Conservation (phyloP, 805 yeast species). For the Myxozyma geophila region DNA sequence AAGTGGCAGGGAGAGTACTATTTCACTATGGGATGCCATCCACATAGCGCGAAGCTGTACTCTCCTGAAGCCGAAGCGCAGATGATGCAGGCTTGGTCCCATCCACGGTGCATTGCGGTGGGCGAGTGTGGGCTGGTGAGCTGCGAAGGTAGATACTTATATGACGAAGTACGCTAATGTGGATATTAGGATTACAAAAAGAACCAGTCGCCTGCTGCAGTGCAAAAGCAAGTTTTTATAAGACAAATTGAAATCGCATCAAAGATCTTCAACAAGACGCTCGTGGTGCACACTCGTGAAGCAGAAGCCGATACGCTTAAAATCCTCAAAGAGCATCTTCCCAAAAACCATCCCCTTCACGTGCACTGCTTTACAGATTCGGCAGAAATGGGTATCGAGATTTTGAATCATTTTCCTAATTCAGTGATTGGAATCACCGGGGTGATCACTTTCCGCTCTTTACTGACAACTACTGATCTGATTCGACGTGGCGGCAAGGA, state of each 20-base stretch:
- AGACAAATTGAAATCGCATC: constrained; percentile 27
- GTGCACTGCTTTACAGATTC: constrained; percentile 35
- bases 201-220: constrained; percentile 18
- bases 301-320: constrained; percentile 29
- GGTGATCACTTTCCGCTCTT: constrained; percentile 27
- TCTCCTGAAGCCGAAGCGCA: constrained; percentile 15
- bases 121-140: constrained; percentile 34
- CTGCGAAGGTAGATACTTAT: not conserved
- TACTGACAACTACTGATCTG: constrained; percentile 28
- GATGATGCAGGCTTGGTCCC: constrained; percentile 25
- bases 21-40: constrained; percentile 35
- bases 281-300: constrained; percentile 33
- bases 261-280: constrained; percentile 12
- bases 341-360: constrained; percentile 22
- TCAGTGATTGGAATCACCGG: constrained; percentile 34
- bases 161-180: not conserved
- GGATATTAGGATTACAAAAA: constrained; percentile 28
- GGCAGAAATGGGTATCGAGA: constrained; percentile 20
- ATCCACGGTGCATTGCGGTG: constrained; percentile 31
- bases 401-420: constrained; percentile 24
- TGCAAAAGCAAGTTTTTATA: constrained; percentile 23
- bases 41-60: constrained; percentile 25
- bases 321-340: constrained; percentile 18
- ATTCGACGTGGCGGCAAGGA: constrained; percentile 16
- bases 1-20: constrained; percentile 28